phyloP scores from a whole-genome alignment of 1,284 basidiomycete genomes.

The Quambalaria eucalypti region DNA sequence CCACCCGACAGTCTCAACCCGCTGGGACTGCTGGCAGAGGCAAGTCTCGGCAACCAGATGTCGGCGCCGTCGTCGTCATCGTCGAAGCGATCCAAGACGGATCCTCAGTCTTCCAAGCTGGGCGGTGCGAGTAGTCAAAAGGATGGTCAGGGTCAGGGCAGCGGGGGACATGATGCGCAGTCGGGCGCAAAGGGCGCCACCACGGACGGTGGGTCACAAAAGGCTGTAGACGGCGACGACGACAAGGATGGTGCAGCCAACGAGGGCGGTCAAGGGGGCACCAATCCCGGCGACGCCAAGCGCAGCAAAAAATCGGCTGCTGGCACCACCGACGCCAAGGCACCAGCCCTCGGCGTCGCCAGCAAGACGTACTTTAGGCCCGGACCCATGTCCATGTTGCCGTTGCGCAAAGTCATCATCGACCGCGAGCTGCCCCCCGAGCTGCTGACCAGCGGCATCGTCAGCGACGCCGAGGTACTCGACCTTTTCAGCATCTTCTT shows the following conservation, averaged over 20 bases:
- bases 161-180: not conserved
- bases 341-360: conserved; percentile 62
- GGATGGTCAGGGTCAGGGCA: not conserved
- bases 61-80: no score
- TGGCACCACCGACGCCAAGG: not conserved
- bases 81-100: not conserved
- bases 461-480: conserved; percentile 69
- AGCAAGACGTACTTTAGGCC: conserved; percentile 90
- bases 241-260: not conserved
- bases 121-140: not conserved
- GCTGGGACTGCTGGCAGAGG: conserved; percentile 45
- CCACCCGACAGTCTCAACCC: conserved; percentile 46
- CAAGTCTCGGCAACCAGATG: conserved; percentile 39
- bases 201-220: not conserved
- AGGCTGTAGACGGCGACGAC: no score
- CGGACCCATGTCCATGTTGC: conserved; percentile 53
- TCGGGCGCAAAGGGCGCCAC: not conserved
- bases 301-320: no score
- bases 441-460: conserved; percentile 68
- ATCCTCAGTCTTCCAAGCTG: no score
- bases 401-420: conserved; percentile 69
- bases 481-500: conserved; percentile 83
- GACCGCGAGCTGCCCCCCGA: conserved; percentile 76
- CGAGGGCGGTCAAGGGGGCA: not conserved
- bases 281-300: not conserved